Conservation (phyloP, 2,329 filamentous ascomycete species). For the Fusarium nurragi region DNA sequence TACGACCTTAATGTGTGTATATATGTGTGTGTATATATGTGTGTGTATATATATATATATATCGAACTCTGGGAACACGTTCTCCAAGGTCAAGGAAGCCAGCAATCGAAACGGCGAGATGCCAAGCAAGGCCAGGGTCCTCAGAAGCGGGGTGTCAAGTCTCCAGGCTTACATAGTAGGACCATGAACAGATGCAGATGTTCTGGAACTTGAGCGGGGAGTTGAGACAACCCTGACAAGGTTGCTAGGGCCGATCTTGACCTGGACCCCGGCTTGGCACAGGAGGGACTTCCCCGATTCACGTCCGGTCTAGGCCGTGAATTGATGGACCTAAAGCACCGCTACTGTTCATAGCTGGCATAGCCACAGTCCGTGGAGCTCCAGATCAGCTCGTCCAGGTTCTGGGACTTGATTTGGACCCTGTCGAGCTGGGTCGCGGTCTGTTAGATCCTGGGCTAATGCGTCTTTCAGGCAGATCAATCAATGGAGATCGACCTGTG, state of each 20-base stretch:
- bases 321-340: neutral
- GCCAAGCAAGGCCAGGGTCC: constrained; percentile 31
- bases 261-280: constrained; percentile 34
- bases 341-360: constrained; percentile 1
- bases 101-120: constrained; percentile 8
- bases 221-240: constrained; percentile 30
- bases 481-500: neutral
- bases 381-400: constrained; percentile 41
- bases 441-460: constrained; percentile 37
- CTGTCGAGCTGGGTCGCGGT: constrained; percentile 40
- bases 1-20: constrained; percentile 28
- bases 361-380: constrained; percentile 34
- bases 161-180: too few relatives aligned
- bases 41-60: too few relatives aligned
- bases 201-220: constrained; percentile 30
- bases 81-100: constrained; percentile 21
- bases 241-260: constrained; percentile 27
- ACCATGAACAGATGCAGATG: constrained; percentile 20
- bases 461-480: constrained; percentile 42
- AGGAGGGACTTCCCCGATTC: constrained; percentile 10
- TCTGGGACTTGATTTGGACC: constrained; percentile 35
- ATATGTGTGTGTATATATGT: too few relatives aligned
- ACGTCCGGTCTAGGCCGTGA: neutral
- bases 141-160: constrained; percentile 24
- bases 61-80: constrained; percentile 25